Percentiles rank a stretch among this genome's conserved stretches.
These are phyloP conservation scores for Ciborinia camelliae DNA, from an alignment of 2,329 filamentous ascomycete species.

Conservation along the genomic window DNA sequence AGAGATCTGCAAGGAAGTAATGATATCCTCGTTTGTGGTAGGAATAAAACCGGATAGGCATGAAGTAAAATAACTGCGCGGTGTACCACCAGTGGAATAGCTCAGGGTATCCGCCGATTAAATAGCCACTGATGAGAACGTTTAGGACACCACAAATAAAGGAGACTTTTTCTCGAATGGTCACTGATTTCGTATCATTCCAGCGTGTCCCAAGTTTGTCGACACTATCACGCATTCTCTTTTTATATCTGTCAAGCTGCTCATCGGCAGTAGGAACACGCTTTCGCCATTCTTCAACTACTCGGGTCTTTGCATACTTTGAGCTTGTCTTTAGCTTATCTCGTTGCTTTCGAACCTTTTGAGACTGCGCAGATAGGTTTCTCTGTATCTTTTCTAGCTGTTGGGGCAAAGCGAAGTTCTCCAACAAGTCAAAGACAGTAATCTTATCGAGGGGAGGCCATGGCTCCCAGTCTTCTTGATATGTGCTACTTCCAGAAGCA, in stretches of 20 bases:
- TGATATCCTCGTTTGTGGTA: slow-evolving; percentile 92
- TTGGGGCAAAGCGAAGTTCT: slow-evolving; percentile 87
- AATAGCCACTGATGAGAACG: slow-evolving; percentile 92
- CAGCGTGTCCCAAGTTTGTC: slow-evolving; percentile 80
- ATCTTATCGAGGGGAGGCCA: slow-evolving; percentile 87
- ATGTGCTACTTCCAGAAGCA: slow-evolving; percentile 80
- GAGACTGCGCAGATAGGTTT: slow-evolving; percentile 75
- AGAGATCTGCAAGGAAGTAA: slow-evolving; percentile 95
- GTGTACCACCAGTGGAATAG: slow-evolving; percentile 95
- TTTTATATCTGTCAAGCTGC: slow-evolving; percentile 85
- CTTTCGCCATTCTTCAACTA: slow-evolving; percentile 89
- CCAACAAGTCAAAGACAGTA: slow-evolving; percentile 87
- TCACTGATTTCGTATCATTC: slow-evolving; percentile 87
- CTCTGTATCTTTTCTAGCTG: slow-evolving; percentile 88
- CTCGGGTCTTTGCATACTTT: slow-evolving; percentile 76
- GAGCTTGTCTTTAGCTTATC: slow-evolving; percentile 75
- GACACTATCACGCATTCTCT: slow-evolving; percentile 83
- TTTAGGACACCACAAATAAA: slow-evolving; percentile 97
- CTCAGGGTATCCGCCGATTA: slow-evolving; percentile 81
- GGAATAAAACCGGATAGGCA: slow-evolving; percentile 90
- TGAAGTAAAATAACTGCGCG: slow-evolving; percentile 83
- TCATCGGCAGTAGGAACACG: slow-evolving; percentile 85
- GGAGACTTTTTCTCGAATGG: slow-evolving; percentile 85
- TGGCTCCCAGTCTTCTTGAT: slow-evolving; percentile 82
- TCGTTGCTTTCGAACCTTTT: slow-evolving; percentile 79